Evolutionary conservation across 768 basidiomycete genomes (phyloP).

Genomic region (Tulasnella sp.): DNA sequence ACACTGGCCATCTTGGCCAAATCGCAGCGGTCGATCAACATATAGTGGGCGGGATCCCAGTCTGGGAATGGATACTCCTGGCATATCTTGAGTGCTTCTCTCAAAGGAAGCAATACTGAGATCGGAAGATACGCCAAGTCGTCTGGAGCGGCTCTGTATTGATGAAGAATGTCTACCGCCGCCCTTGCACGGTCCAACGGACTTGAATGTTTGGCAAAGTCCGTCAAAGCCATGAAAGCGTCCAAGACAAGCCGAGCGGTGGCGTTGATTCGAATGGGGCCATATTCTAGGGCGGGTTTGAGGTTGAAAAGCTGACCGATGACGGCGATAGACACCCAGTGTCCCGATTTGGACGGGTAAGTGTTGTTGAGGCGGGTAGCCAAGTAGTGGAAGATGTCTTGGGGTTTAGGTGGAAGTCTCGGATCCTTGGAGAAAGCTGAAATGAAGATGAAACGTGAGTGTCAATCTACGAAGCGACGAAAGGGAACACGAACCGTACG

Average conservation of each 20-base stretch:
- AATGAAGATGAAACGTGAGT: background rate
- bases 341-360: conserved; percentile 1
- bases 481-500: conserved; percentile 26
- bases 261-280: background rate
- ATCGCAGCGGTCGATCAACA: conserved; percentile 61
- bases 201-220: conserved; percentile 14
- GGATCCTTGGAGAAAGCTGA: conserved; percentile 26
- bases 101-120: conserved; percentile 63
- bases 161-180: conserved; percentile 46
- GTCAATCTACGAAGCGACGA: conserved; percentile 13
- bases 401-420: conserved; percentile 71
- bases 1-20: conserved; percentile 46
- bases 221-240: conserved; percentile 15
- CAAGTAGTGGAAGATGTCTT: conserved; percentile 42
- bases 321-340: background rate
- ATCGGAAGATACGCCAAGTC: conserved; percentile 50
- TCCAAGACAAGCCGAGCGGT: conserved; percentile 5
- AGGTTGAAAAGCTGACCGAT: conserved; percentile 13
- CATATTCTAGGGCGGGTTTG: conserved; percentile 15
- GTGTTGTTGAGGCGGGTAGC: background rate
- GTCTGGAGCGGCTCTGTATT: conserved; percentile 33
- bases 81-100: conserved; percentile 76
- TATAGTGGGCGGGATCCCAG: conserved; percentile 62
- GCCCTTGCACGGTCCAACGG: conserved; percentile 42
- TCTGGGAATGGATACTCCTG: conserved; percentile 64